phyloP scores from a whole-genome alignment of 2,329 filamentous ascomycete genomes.

The Arthrobotrys musiformis region DNA sequence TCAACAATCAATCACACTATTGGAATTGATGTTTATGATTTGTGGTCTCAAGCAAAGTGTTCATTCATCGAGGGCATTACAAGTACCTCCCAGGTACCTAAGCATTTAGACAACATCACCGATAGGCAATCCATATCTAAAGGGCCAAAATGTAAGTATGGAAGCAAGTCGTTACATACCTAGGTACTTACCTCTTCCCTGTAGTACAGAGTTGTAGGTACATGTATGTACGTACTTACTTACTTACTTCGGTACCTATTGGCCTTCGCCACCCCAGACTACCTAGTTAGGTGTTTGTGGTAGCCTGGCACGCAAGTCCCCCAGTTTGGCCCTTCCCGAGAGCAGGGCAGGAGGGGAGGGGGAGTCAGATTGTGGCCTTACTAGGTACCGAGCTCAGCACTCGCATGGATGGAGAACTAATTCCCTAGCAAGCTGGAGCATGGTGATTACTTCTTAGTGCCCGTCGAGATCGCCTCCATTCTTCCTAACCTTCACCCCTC shows the following conservation, averaged over 20 bases:
- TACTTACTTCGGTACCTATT: background rate
- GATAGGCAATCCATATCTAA: no score
- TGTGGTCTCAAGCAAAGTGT: no score
- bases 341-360: no score
- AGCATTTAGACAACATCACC: no score
- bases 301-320: conserved; percentile 23
- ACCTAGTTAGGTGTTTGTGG: conserved; percentile 14
- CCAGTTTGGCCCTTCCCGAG: background rate
- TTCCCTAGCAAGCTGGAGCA: background rate
- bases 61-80: no score
- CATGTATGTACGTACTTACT: background rate
- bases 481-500: conserved; percentile 9
- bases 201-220: no score
- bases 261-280: conserved; percentile 20
- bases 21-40: no score
- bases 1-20: background rate
- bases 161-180: no score
- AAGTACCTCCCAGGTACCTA: no score
- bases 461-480: background rate
- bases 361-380: conserved; percentile 15
- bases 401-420: background rate
- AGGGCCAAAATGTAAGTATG: no score
- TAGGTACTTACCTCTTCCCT: background rate
- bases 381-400: background rate
- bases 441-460: background rate